Conservation (phyloP, 75 land plant species). For the Isoetes taiwanensis region DNA sequence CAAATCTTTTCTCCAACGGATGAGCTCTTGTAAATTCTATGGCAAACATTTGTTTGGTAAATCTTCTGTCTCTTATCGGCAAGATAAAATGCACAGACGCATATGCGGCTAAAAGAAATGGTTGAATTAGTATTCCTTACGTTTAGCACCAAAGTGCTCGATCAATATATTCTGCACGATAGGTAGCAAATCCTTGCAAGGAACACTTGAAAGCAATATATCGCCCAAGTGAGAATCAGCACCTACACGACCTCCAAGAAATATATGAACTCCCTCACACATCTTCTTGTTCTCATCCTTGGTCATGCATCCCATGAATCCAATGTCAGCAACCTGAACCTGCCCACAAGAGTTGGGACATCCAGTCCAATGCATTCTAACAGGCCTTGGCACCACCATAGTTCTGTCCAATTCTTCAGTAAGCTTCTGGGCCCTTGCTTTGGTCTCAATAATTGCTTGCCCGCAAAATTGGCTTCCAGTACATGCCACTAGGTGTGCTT, state of each 20-base stretch:
- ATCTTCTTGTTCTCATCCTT: conserved; percentile 50
- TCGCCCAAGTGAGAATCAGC: conserved; percentile 87
- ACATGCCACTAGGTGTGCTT: conserved; percentile 79
- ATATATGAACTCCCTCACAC: conserved; percentile 74
- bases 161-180: conserved; percentile 73
- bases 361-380: conserved; percentile 99
- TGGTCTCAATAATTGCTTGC: conserved; percentile 92
- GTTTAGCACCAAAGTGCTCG: conserved; percentile 55
- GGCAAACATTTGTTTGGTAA: too few species aligned
- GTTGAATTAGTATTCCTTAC: conserved; percentile 10
- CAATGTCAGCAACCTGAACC: conserved; percentile 94
- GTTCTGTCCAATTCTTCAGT: conserved; percentile 59
- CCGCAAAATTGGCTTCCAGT: conserved; percentile 99
- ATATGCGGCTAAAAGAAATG: too few species aligned
- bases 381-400: conserved; percentile 44
- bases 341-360: conserved; percentile 93
- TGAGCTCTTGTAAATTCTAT: too few species aligned
- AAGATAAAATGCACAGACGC: too few species aligned
- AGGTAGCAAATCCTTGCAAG: conserved; percentile 64
- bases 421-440: conserved; percentile 68
- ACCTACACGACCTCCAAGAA: conserved; percentile 79
- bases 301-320: conserved; percentile 95
- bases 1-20: too few species aligned
- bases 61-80: too few species aligned
- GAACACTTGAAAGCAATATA: conserved; percentile 53